phyloP scores from a whole-genome alignment of 352 stramenopile genomes.

The Aphanomyces cochlioides region DNA sequence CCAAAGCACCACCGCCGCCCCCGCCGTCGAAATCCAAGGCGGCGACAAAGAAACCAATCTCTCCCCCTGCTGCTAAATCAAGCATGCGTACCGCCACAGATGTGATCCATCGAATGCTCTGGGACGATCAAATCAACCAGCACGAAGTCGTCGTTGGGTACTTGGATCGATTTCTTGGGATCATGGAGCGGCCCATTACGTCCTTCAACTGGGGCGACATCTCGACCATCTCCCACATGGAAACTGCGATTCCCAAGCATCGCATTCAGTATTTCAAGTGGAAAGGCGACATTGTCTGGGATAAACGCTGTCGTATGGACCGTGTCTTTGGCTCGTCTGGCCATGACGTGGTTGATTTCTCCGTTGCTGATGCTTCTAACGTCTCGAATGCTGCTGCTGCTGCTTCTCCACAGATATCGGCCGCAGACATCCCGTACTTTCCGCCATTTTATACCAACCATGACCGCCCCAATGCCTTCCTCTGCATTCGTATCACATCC shows the following conservation, averaged over 20 bases:
- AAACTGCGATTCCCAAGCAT: conserved; percentile 29
- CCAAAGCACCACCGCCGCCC: background rate
- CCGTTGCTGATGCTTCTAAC: too few species aligned
- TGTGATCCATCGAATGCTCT: conserved; percentile 33
- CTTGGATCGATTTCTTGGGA: conserved; percentile 33
- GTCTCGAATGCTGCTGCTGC: background rate
- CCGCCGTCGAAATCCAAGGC: background rate
- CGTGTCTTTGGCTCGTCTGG: conserved; percentile 31
- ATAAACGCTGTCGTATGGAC: conserved; percentile 27
- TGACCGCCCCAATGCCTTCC: conserved; percentile 28
- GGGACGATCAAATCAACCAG: conserved; percentile 24
- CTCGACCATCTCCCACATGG: conserved; percentile 15
- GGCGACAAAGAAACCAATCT: background rate
- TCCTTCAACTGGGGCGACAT: conserved; percentile 32
- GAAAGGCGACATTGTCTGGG: conserved; percentile 29
- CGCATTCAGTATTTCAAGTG: conserved; percentile 33
- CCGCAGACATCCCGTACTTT: conserved; percentile 5
- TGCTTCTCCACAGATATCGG: background rate
- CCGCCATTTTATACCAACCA: conserved; percentile 22
- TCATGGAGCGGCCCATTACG: conserved; percentile 32
- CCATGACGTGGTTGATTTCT: background rate
- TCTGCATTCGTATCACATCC: conserved; percentile 22
- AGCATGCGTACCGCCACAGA: conserved; percentile 34
- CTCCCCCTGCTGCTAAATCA: background rate
- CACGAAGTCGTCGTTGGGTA: conserved; percentile 32